Percentiles rank a stretch among this genome's conserved stretches.
phyloP scores from a whole-genome alignment of 2,329 filamentous ascomycete species.

The Penicillium corylophilum region DNA sequence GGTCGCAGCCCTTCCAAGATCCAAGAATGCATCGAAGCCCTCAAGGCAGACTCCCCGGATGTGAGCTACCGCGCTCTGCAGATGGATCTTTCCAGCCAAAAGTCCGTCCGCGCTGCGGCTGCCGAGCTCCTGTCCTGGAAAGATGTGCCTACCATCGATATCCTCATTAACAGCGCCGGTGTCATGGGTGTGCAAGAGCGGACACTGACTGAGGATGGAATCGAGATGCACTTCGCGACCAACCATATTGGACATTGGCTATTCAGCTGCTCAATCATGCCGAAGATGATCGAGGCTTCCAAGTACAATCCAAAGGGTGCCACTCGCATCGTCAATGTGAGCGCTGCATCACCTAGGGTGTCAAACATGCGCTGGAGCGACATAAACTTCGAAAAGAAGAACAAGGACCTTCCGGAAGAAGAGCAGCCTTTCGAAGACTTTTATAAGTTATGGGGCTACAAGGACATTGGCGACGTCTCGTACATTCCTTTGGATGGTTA shows the following conservation, averaged over 20 bases:
- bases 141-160: conserved; percentile 8
- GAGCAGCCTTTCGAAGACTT: not conserved
- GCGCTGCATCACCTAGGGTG: not conserved
- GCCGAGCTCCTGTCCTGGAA: conserved; percentile 1
- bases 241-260: conserved; percentile 37
- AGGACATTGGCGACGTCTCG: not conserved
- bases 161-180: conserved; percentile 15
- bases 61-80: conserved; percentile 10
- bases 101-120: conserved; percentile 9
- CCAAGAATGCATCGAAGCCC: conserved; percentile 8
- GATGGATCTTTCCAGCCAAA: conserved; percentile 8
- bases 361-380: conserved; percentile 27
- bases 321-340: conserved; percentile 5
- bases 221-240: conserved; percentile 37
- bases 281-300: conserved; percentile 28
- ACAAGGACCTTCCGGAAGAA: conserved; percentile 1
- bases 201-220: conserved; percentile 24
- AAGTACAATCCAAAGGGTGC: conserved; percentile 6
- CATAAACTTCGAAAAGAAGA: conserved; percentile 4
- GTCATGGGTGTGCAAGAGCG: conserved; percentile 10
- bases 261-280: conserved; percentile 15
- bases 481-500: conserved; percentile 6
- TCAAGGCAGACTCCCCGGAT: conserved; percentile 10
- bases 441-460: not conserved
- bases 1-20: conserved; percentile 14